phyloP scores from a whole-genome alignment of 495 filamentous ascomycete genomes.

The Hypoxylon lienhwacheense region DNA sequence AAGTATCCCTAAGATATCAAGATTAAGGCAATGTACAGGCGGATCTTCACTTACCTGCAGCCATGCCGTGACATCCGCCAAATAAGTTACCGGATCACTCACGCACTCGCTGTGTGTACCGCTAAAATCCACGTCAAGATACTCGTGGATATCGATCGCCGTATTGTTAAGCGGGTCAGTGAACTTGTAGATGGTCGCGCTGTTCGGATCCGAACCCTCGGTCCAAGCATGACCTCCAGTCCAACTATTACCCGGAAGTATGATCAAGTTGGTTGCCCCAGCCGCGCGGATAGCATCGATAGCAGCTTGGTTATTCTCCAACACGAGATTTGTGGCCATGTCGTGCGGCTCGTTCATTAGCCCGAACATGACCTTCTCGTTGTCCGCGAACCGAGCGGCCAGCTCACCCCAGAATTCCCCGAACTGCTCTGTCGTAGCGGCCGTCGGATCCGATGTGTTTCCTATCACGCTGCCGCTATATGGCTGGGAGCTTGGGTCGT shows the following conservation, averaged over 20 bases:
- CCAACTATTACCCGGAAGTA: constrained; percentile 55
- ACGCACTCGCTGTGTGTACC: constrained; percentile 47
- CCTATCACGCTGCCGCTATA: constrained; percentile 54
- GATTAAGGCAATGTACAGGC: not conserved
- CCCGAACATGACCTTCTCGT: constrained; percentile 56
- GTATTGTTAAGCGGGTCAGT: constrained; percentile 52
- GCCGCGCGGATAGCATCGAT: constrained; percentile 51
- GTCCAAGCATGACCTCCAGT: constrained; percentile 55
- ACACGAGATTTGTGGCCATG: constrained; percentile 49
- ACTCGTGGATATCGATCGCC: constrained; percentile 58
- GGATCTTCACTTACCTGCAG: constrained; percentile 38
- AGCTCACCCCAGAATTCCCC: constrained; percentile 57
- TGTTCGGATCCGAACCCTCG: constrained; percentile 48
- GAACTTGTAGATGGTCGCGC: constrained; percentile 47
- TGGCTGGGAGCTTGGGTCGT: constrained; percentile 55
- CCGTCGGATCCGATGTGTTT: constrained; percentile 45
- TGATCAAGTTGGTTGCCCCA: constrained; percentile 50
- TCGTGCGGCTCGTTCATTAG: constrained; percentile 57
- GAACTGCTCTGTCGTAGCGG: constrained; percentile 54
- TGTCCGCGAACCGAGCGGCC: constrained; percentile 49
- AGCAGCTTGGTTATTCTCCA: constrained; percentile 55
- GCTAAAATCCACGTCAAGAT: constrained; percentile 54
- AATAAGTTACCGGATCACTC: constrained; percentile 43
- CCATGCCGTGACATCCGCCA: constrained; percentile 51
- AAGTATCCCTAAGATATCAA: not conserved